A percentile compares a stretch with the other conserved stretches of the same genome.
phyloP scores from a whole-genome alignment of 257 asterid species.

The Forsythia suspensa region DNA sequence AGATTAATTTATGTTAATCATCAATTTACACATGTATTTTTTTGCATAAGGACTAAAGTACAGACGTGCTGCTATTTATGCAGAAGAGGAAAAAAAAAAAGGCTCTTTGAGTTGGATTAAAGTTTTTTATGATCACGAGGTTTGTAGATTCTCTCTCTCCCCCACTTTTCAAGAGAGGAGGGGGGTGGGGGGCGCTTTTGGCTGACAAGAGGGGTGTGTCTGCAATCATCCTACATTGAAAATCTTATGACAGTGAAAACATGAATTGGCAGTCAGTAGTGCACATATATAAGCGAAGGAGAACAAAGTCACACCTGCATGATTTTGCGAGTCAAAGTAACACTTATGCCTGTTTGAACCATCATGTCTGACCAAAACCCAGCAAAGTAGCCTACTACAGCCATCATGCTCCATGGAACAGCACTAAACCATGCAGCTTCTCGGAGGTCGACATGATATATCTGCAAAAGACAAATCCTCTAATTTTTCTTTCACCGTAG shows the following conservation, averaged over 20 bases:
- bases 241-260: not conserved
- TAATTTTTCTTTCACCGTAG: slow-evolving; percentile 16
- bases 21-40: not conserved
- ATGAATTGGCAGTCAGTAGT: not conserved
- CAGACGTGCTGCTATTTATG: not conserved
- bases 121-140: not conserved
- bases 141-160: not conserved
- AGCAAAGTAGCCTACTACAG: slow-evolving; percentile 80
- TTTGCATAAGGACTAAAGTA: not conserved
- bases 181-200: no score
- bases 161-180: no score
- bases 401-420: slow-evolving; percentile 98
- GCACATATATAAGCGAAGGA: not conserved
- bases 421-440: slow-evolving; percentile 99
- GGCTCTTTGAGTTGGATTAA: not conserved
- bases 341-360: slow-evolving; percentile 74
- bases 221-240: not conserved
- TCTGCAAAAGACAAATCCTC: slow-evolving; percentile 46
- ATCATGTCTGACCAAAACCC: slow-evolving; percentile 82
- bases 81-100: no score
- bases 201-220: not conserved
- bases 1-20: not conserved
- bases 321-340: slow-evolving; percentile 86
- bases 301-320: slow-evolving; percentile 69
- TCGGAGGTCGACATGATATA: slow-evolving; percentile 86